Evolutionary conservation across 1,284 basidiomycete species (phyloP), one percentile per base, ranked within the genome.

Genomic region (Stereum hirsutum): DNA sequence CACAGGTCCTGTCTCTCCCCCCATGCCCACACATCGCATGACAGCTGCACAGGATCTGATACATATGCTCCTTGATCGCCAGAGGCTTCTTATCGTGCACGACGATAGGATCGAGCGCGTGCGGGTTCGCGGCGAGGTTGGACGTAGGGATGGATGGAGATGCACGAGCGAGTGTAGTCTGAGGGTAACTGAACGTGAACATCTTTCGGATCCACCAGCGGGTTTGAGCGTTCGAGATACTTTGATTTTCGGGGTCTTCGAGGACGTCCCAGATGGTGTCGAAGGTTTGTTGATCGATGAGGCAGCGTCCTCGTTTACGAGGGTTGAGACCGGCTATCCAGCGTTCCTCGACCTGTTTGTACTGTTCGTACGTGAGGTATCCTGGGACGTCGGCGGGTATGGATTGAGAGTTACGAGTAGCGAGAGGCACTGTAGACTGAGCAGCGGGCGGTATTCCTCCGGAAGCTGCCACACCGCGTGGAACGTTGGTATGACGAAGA

Each of bases 161-260:
- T n/a, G n/a, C n/a, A n/a, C n/a, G n/a, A n/a, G 19, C 42, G 32
- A 50, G 44, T 5, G 48, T 40, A 8, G 49, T 50, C 41, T 51
- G 49, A 8, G 64, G 58, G 41, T 64, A 60, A 39, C 68, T 70
- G 5, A 85, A 54, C 39, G 62, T 63, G 56, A 88, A 87, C 75
- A 80, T 87, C 65, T 83, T 85, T 52, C 82, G 76, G 5, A 79
- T 84, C 85, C 86, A 89, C 61, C 78, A 86, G 37, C 82, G 74
- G 57, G 88, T 88, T 52, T 82, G 79, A 1, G 67, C 4, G 71
- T 76, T 49, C 73, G 70, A 15, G 28, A 31, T 1, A 15, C 28
- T 3, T 15, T 4, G 71, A 25, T 43, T 36, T 63, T 15, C 70
- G 66, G 43, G 69, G 62, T 32, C 49, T 4, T 73, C 68, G 14